Evolutionary conservation across 306 rosid genomes (phyloP), one percentile per base, ranked within the genome.

Genomic region (Rubus idaeus): DNA sequence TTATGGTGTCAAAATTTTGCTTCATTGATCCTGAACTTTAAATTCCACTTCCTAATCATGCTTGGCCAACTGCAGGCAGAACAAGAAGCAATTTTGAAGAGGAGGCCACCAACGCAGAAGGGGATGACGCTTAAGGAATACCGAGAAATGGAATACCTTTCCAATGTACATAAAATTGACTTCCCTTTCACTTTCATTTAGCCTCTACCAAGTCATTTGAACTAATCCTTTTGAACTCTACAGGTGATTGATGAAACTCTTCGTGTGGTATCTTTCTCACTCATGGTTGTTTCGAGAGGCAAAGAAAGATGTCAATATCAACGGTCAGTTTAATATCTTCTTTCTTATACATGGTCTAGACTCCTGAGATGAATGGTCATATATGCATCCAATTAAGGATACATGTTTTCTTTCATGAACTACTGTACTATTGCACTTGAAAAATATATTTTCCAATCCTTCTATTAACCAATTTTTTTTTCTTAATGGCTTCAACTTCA

Each of bases 181-280:
- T 53, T 63, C 45, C 76, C 21, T 10, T 68, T 69, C 45, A 47
- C 35, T 6, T 81, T 49, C 6, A 12, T 67, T 20, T 37, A 58
- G 37, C 14, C 60, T 61, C 58, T 23, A 45, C 56, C 47, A 61
- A 14, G 6, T 46, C 60, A 66, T 40, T 61, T 35, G 10, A 49
- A 5, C 45, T 11, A 30, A 45, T 21, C 23, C 30, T 44, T 74
- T 8, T 44, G 9, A 74, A 42, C 57, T 42, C 18, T 40, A 23
- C 61, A 90, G 97, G 98, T 88, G 81, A 89, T 94, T 21, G 98
- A 92, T 39, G 98, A 94, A 92, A 89, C 97, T 5, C 73, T 94
- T 75, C 95, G 98, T 0, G 47, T 94, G 21, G 72, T 89, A 53
- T 89, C 98, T 10, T 94, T 94, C 88, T 92, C 98, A 18, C 83